Base-by-base conservation (phyloP, 2,329 filamentous ascomycete genomes). In the Pyrenochaeta sp. region DNA sequence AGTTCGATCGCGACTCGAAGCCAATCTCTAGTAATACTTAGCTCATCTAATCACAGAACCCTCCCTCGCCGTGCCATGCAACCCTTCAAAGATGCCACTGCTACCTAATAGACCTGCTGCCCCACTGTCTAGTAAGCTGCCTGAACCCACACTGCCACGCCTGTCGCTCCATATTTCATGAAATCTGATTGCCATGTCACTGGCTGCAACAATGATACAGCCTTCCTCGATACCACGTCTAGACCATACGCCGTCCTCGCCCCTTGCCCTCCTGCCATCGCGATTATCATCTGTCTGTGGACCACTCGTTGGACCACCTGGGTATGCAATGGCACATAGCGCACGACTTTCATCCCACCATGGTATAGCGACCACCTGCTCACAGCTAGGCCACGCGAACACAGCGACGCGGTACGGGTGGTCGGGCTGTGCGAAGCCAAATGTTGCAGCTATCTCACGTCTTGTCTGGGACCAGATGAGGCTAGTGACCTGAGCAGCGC, bases 301-400 rank as follows among this genome's bases (percentile, higher is more conserved):
- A 24, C 49, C 43, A n/a, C 52, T 51, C 52, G 79, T 81, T 2
- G 87, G 84, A 5, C 87, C 84, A 2, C 88, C 86, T 9, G 93
- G 92, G 76, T 95, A 98, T 1, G 91, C 83, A 47, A 98, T 89
- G n/a, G 92, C 94, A 77, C 90, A 96, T 30, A 99, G 79, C 9
- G 93, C 94, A 37, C 92, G 85, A 74, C 91, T 86, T 59, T 92
- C 88, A 34, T 89, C 87, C 49, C 88, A 88, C 94, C 88, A 98
- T 0, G 93, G 91, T 55, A 98, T 90, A 15, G 90, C 89, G 10
- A 92, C 90, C 1, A 97, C 86, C 73, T 95, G 91, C 64, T 88
- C 87, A 77, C 95, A 98, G 54, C 91, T 90, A 0, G 95, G 95
- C 95, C 95, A 98, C 45, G 90, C 90, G 78, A 97, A 99, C 8